phyloP scores from a whole-genome alignment of 805 yeast genomes.

The Blastobotrys peoriensis region DNA sequence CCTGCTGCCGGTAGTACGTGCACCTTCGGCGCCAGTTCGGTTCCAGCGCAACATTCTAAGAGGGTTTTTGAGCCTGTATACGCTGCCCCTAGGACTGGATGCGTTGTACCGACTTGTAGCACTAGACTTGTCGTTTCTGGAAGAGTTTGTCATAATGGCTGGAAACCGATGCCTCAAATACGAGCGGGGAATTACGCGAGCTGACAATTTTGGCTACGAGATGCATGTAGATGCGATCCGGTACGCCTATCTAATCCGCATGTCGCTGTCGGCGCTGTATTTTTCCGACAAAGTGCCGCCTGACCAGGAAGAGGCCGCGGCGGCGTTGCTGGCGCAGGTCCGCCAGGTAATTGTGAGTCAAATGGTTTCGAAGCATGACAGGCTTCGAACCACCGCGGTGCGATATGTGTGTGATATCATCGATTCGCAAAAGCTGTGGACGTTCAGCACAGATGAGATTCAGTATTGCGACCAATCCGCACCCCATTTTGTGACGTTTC shows the following conservation, averaged over 20 bases:
- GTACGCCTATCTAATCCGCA: conserved; percentile 8
- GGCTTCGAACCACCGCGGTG: conserved; percentile 5
- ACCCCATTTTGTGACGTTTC: not conserved
- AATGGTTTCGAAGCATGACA: not conserved
- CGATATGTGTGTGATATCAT: not conserved
- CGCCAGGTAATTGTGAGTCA: not conserved
- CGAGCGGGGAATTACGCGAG: conserved; percentile 2
- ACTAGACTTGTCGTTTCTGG: conserved; percentile 3
- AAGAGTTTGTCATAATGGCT: conserved; percentile 6
- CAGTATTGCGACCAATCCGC: not conserved
- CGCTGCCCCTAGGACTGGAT: conserved; percentile 11
- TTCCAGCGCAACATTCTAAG: conserved; percentile 13
- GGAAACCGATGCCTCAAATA: conserved; percentile 8
- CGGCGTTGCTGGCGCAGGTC: not conserved
- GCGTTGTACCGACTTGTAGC: conserved; percentile 7
- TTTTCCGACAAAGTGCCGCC: not conserved
- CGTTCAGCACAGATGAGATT: not conserved
- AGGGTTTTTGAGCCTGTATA: conserved; percentile 12
- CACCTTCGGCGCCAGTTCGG: conserved; percentile 4
- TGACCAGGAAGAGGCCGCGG: not conserved
- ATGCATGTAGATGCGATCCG: conserved; percentile 11
- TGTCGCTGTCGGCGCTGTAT: conserved; percentile 4
- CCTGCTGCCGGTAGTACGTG: conserved; percentile 8
- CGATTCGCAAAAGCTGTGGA: conserved; percentile 1
- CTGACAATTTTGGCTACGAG: conserved; percentile 6